These are phyloP conservation scores for Trichophyton equinum DNA, from an alignment of 2,329 filamentous ascomycete genomes.

Conservation along the genomic window DNA sequence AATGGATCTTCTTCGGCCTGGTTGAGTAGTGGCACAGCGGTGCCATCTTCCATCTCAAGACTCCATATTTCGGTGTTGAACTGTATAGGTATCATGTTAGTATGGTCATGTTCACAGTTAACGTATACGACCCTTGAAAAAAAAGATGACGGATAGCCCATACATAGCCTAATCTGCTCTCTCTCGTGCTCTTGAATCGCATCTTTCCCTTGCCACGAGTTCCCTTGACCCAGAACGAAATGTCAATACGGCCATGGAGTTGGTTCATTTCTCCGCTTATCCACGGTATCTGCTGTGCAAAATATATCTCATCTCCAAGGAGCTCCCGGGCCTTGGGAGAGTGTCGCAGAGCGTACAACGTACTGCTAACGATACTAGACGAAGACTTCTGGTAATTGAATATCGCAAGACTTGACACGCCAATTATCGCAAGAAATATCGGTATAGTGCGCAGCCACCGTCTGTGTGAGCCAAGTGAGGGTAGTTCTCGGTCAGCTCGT, in stretches of 20 bases:
- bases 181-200: constrained; percentile 65
- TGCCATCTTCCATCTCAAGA: constrained; percentile 54
- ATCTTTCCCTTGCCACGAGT: constrained; percentile 59
- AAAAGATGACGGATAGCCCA: constrained; percentile 17
- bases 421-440: constrained; percentile 62
- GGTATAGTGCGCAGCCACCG: constrained; percentile 64
- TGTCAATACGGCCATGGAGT: constrained; percentile 79
- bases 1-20: constrained; percentile 59
- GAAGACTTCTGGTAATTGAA: constrained; percentile 99
- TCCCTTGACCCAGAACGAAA: constrained; percentile 76
- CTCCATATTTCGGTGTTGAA: constrained; percentile 91
- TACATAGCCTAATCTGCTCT: constrained; percentile 48
- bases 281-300: constrained; percentile 66
- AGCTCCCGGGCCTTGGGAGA: constrained; percentile 59
- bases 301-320: constrained; percentile 80
- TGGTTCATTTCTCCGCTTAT: constrained; percentile 84
- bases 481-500: constrained; percentile 42
- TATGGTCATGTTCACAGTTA: background rate
- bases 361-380: constrained; percentile 73
- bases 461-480: constrained; percentile 35
- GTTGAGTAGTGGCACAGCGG: constrained; percentile 64
- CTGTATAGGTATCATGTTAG: constrained; percentile 22
- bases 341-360: constrained; percentile 82
- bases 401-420: constrained; percentile 64
- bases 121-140: no score